These are phyloP conservation scores for Barbatosphaeria neglecta DNA, from an alignment of 495 filamentous ascomycete species.

Conservation along the genomic window DNA sequence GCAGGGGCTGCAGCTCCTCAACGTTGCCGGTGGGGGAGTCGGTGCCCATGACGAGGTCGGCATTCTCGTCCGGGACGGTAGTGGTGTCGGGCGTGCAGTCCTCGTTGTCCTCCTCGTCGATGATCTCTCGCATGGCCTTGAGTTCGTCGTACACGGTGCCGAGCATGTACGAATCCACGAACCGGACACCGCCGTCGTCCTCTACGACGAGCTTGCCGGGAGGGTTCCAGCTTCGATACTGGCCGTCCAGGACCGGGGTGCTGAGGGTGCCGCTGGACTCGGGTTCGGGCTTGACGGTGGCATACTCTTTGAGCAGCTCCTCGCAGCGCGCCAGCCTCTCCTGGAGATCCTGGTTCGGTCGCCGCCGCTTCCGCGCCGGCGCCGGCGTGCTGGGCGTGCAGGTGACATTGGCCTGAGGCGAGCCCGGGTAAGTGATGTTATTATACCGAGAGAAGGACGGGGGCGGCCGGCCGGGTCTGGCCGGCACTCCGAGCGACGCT, in stretches of 20 bases:
- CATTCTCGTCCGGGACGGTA: constrained; percentile 27
- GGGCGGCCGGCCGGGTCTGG: neutral
- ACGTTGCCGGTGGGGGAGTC: constrained; percentile 14
- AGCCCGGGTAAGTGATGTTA: constrained; percentile 8
- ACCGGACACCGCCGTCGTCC: constrained; percentile 31
- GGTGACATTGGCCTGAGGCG: constrained; percentile 27
- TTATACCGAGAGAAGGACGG: constrained; percentile 1
- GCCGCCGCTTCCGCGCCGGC: constrained; percentile 31
- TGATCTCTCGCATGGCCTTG: constrained; percentile 33
- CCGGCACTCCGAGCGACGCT: neutral
- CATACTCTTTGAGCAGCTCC: constrained; percentile 34
- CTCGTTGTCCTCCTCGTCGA: constrained; percentile 28
- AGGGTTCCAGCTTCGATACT: constrained; percentile 20
- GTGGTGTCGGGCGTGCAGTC: constrained; percentile 5
- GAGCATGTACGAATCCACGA: constrained; percentile 32
- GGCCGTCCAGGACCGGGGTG: constrained; percentile 13
- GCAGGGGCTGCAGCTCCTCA: constrained; percentile 45
- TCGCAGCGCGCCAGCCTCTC: constrained; percentile 38
- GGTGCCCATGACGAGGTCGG: constrained; percentile 21
- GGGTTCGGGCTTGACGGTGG: constrained; percentile 21
- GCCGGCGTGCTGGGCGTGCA: constrained; percentile 38
- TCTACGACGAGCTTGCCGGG: constrained; percentile 26
- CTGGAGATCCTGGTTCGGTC: constrained; percentile 37
- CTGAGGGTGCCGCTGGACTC: constrained; percentile 5
- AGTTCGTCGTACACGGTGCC: constrained; percentile 32